Evolutionary conservation across 2,329 filamentous ascomycete species (phyloP).

Genomic region (Didymella glomerata): DNA sequence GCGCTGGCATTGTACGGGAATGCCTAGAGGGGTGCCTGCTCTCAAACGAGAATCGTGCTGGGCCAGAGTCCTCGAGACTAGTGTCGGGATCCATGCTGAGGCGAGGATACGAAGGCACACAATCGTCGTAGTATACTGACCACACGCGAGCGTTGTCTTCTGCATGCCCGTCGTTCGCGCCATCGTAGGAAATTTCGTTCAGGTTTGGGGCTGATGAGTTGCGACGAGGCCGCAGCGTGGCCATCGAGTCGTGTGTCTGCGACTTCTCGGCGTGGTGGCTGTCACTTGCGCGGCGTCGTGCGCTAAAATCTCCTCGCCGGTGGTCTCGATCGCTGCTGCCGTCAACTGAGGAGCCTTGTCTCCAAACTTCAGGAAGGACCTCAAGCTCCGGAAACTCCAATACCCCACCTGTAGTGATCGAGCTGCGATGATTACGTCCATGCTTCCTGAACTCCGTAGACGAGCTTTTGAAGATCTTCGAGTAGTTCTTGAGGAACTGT

Average conservation of each 20-base stretch:
- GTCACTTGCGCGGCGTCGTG: conserved; percentile 9
- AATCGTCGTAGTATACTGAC: conserved; percentile 50
- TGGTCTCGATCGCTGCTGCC: not conserved
- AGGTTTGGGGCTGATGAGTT: conserved; percentile 37
- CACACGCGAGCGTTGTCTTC: conserved; percentile 42
- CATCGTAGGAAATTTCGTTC: conserved; percentile 23
- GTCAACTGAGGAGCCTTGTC: conserved; percentile 23
- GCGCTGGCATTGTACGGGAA: conserved; percentile 27
- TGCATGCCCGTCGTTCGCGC: conserved; percentile 16
- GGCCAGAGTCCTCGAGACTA: conserved; percentile 27
- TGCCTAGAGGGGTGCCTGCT: conserved; percentile 26
- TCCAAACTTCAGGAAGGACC: conserved; percentile 52
- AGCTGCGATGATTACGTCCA: conserved; percentile 57
- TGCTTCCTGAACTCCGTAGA: conserved; percentile 50
- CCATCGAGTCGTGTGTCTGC: conserved; percentile 33
- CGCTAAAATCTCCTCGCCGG: not conserved
- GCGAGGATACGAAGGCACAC: conserved; percentile 39
- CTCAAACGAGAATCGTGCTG: conserved; percentile 32
- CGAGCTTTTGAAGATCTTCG: conserved; percentile 53
- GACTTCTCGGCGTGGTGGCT: conserved; percentile 24
- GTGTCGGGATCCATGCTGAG: conserved; percentile 32
- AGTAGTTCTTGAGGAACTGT: conserved; percentile 55
- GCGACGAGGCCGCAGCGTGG: conserved; percentile 36
- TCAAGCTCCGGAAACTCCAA: conserved; percentile 59
- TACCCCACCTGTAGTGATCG: conserved; percentile 53